Conservation (phyloP, 345 rosid genomes). For the Clarkia xantiana region DNA sequence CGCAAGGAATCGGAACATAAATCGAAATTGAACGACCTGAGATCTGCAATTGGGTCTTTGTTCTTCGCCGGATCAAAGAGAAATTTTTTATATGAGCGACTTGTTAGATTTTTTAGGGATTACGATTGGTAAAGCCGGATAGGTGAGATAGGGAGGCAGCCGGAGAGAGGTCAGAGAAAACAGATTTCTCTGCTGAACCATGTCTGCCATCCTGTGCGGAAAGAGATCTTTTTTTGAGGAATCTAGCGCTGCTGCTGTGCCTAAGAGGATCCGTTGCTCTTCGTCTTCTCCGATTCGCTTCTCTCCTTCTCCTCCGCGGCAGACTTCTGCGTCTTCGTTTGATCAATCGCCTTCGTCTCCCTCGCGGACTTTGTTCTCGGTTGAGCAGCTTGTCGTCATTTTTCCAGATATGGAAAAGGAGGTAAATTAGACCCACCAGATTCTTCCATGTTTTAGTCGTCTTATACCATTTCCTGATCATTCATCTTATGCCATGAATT, state of each 20-base stretch:
- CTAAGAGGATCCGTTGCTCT: conserved; percentile 56
- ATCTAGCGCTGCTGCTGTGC: conserved; percentile 37
- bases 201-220: conserved; percentile 90
- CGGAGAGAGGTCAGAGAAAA: not conserved
- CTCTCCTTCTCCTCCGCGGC: conserved; percentile 28
- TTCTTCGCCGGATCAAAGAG: no score
- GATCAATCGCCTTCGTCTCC: conserved; percentile 6
- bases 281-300: conserved; percentile 46
- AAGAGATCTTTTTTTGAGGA: conserved; percentile 90
- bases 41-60: no score
- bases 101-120: not conserved
- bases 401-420: conserved; percentile 80
- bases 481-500: not conserved
- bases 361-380: conserved; percentile 16
- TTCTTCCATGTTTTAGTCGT: not conserved
- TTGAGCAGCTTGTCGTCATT: conserved; percentile 38
- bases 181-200: conserved; percentile 27
- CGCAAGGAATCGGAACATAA: no score
- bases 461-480: not conserved
- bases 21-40: no score
- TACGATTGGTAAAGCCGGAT: conserved; percentile 3
- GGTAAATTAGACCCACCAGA: conserved; percentile 15
- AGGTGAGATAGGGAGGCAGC: not conserved
- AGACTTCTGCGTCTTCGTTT: conserved; percentile 17
- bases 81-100: no score